phyloP scores from a whole-genome alignment of 179 eudicot species.

The Silene vulgaris region DNA sequence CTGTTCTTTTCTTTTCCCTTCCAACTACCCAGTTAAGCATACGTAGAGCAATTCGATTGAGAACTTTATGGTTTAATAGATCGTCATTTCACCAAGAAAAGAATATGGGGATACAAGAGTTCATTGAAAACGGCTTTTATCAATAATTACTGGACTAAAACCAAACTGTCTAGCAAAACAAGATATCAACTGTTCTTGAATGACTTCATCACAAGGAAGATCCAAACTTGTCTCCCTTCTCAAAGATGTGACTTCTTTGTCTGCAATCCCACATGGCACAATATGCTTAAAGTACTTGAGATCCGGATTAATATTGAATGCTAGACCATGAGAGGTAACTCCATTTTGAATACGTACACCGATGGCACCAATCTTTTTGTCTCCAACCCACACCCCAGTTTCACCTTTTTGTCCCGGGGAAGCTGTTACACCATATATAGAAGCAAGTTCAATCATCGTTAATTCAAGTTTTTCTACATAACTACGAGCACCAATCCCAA shows the following conservation, averaged over 20 bases:
- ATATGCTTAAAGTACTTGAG: conserved; percentile 62
- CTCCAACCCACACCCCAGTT: conserved; percentile 91
- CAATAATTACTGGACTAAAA: conserved; percentile 29
- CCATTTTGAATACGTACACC: conserved; percentile 84
- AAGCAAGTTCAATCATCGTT: conserved; percentile 74
- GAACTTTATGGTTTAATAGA: background rate
- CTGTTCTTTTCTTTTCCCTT: too few relatives aligned
- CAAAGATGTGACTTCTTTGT: conserved; percentile 76
- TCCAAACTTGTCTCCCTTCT: conserved; percentile 44
- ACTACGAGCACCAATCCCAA: conserved; percentile 75
- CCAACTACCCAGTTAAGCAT: background rate
- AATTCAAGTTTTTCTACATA: conserved; percentile 81
- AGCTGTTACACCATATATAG: conserved; percentile 65
- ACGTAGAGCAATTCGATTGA: background rate
- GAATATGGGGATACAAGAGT: conserved; percentile 16
- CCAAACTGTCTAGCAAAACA: conserved; percentile 64
- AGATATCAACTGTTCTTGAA: conserved; percentile 61
- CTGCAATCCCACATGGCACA: conserved; percentile 78
- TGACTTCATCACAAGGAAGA: conserved; percentile 61
- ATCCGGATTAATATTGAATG: conserved; percentile 84
- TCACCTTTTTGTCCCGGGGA: conserved; percentile 49
- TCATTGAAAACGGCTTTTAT: conserved; percentile 27
- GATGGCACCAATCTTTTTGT: conserved; percentile 78
- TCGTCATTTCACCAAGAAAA: conserved; percentile 4
- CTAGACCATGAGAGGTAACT: conserved; percentile 76